A percentile compares a stretch with the other conserved stretches of the same genome.
Evolutionary conservation across 2,329 filamentous ascomycete genomes (phyloP).

Genomic region (Tympanopsis confertula): DNA sequence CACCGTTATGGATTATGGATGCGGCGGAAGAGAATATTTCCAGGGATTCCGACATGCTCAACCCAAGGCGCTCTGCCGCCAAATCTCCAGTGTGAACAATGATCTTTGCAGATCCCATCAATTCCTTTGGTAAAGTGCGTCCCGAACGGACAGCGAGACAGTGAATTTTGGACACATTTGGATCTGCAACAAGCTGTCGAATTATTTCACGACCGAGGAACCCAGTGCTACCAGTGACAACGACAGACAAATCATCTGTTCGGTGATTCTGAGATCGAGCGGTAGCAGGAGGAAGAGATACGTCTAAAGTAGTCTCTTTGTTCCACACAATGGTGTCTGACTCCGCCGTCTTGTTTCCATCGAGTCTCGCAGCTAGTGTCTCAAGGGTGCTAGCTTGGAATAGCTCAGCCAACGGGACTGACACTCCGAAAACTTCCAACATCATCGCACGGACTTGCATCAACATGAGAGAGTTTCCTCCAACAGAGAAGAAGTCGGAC

Average conservation of each 20-base stretch:
- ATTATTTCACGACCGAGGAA: conserved; percentile 27
- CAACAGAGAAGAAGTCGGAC: conserved; percentile 27
- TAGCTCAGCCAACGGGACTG: conserved; percentile 20
- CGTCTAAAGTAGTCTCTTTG: conserved; percentile 15
- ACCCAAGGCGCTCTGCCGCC: conserved; percentile 19
- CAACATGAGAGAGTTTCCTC: conserved; percentile 27
- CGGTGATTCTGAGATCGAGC: conserved; percentile 3
- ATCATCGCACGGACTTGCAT: conserved; percentile 24
- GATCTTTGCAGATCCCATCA: conserved; percentile 15
- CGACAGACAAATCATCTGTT: conserved; percentile 4
- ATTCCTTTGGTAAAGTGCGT: conserved; percentile 1
- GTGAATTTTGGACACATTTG: conserved; percentile 21
- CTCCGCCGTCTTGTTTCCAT: conserved; percentile 3
- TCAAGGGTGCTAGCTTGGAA: conserved; percentile 22
- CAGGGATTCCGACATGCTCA: conserved; percentile 15
- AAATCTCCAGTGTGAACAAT: conserved; percentile 23
- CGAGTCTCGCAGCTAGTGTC: conserved; percentile 22
- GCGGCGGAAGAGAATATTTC: conserved; percentile 18
- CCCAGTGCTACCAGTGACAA: conserved; percentile 26
- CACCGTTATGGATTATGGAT: conserved; percentile 41
- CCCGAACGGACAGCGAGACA: conserved; percentile 26
- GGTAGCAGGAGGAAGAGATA: neutral
- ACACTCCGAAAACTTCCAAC: conserved; percentile 13
- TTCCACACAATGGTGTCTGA: conserved; percentile 23
- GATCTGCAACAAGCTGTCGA: conserved; percentile 16